Percentiles rank a stretch among this genome's conserved stretches.
These are phyloP conservation scores for Meyerozyma athensensis DNA, from an alignment of 1,139 yeast genomes.

Conservation along the genomic window DNA sequence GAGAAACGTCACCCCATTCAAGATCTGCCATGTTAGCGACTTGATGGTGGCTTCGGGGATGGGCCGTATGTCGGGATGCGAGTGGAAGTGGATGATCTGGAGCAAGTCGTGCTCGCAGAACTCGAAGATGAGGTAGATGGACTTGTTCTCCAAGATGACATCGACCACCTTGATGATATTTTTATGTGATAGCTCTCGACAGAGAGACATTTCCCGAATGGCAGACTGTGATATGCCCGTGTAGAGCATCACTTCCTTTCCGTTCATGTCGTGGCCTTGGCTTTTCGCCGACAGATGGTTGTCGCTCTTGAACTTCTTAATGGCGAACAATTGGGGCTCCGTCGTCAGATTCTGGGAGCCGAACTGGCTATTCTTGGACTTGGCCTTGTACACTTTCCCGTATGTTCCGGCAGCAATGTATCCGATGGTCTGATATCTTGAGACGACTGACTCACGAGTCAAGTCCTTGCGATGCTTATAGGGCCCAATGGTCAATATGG, in stretches of 20 bases:
- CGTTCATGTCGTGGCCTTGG: conserved; percentile 43
- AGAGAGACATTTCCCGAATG: conserved; percentile 90
- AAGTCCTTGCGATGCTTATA: conserved; percentile 70
- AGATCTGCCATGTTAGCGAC: conserved; percentile 84
- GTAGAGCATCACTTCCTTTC: conserved; percentile 77
- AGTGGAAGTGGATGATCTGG: conserved; percentile 90
- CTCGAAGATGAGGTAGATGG: conserved; percentile 92
- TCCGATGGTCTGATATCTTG: conserved; percentile 83
- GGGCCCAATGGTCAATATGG: conserved; percentile 68
- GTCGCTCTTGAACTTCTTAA: conserved; percentile 92
- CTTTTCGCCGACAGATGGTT: conserved; percentile 50
- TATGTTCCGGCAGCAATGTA: conserved; percentile 98
- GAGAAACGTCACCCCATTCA: conserved; percentile 84
- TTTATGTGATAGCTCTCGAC: conserved; percentile 78
- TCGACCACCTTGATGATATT: conserved; percentile 79
- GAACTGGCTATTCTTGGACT: conserved; percentile 31
- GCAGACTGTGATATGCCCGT: conserved; percentile 97
- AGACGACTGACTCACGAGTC: conserved; percentile 64
- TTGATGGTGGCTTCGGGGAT: conserved; percentile 76
- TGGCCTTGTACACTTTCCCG: conserved; percentile 94
- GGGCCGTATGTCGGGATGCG: conserved; percentile 78
- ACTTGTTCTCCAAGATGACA: conserved; percentile 82
- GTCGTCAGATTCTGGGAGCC: background rate
- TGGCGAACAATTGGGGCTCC: conserved; percentile 53
- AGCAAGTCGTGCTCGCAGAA: conserved; percentile 93